These are phyloP conservation scores for Kwoniella shandongensis DNA, from an alignment of 768 basidiomycete genomes.

Conservation along the genomic window DNA sequence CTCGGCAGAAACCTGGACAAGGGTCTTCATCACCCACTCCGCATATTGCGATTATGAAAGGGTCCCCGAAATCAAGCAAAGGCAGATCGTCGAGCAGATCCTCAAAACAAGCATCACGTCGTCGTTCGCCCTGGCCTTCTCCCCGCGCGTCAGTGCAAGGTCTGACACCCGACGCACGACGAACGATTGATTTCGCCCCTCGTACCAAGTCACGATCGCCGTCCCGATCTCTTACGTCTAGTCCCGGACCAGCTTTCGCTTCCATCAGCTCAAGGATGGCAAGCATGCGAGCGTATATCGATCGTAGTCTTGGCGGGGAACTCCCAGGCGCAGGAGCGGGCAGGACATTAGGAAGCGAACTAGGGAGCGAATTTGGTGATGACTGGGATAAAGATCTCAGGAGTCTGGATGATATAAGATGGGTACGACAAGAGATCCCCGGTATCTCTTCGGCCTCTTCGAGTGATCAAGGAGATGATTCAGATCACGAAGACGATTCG, in stretches of 20 bases:
- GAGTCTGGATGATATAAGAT: slow-evolving; percentile 7
- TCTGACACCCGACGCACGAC: slow-evolving; percentile 14
- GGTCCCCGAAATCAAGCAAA: no score
- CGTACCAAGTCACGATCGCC: slow-evolving; percentile 4
- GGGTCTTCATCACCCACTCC: no score
- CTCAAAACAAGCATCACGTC: neutral
- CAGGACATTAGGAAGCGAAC: slow-evolving; percentile 39
- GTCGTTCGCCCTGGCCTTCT: slow-evolving; percentile 25
- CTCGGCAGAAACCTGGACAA: no score
- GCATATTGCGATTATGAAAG: no score
- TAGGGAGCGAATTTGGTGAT: slow-evolving; percentile 43
- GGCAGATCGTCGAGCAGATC: no score
- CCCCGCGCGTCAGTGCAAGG: neutral
- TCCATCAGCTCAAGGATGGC: slow-evolving; percentile 34
- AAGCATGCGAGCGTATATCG: slow-evolving; percentile 34
- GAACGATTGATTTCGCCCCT: slow-evolving; percentile 14
- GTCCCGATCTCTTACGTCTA: slow-evolving; percentile 5
- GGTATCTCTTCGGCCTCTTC: no score
- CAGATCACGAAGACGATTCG: neutral
- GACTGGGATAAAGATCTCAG: slow-evolving; percentile 15
- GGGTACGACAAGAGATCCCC: neutral
- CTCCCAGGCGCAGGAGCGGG: slow-evolving; percentile 4
- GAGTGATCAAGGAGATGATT: no score
- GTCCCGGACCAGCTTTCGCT: slow-evolving; percentile 28
- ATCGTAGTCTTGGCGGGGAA: slow-evolving; percentile 4